Evolutionary conservation across 2,329 filamentous ascomycete species (phyloP), one percentile per base, ranked within the genome.

Genomic region (Fusarium burgessii): DNA sequence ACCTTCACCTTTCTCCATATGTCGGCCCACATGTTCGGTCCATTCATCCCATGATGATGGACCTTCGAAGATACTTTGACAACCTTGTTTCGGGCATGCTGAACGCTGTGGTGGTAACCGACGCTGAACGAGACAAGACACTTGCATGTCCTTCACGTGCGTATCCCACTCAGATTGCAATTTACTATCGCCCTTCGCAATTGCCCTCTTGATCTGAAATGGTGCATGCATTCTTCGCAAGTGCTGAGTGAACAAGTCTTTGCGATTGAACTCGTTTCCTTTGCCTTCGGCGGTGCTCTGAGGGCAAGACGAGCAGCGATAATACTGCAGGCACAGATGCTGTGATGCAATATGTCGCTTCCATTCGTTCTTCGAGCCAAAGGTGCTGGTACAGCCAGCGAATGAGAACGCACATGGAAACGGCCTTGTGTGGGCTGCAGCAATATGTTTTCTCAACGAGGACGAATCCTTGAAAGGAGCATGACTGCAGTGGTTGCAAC

Each of bases 311-410:
- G 89, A 91, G 70, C 89, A 91, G 23, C 89, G 86, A 74, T 91
- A 91, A 72, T 87, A 91, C 51, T 87, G 87, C 20, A 91, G 78
- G 71, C 89, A 91, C 25, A 99, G 87, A 81, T 99, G 96, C 74
- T 98, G 94, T 0, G 94, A 97, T 18, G 90, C 88, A 77, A 98
- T 93, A 77, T 99, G 96, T 6, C 95, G 89, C 81, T 98, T 98
- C 95, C 95, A 99, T 80, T 98, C 95, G 77, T 98, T 98, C 82
- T 98, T 98, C 18, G 93, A 95, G 3, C 91, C 91, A 79, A 98
- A 98, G 0, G 90, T 93, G 73, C 93, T 94, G 1, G 82, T 83
- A 79, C 95, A 99, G 20, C 93, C 93, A 42, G 95, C 97, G 75
- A 91, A 91, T 2, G 91, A 90, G 78, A 98, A 95, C 5, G 93